Evolutionary conservation across 441 rosid species (phyloP).

Genomic region (Dalechampia spathulata): DNA sequence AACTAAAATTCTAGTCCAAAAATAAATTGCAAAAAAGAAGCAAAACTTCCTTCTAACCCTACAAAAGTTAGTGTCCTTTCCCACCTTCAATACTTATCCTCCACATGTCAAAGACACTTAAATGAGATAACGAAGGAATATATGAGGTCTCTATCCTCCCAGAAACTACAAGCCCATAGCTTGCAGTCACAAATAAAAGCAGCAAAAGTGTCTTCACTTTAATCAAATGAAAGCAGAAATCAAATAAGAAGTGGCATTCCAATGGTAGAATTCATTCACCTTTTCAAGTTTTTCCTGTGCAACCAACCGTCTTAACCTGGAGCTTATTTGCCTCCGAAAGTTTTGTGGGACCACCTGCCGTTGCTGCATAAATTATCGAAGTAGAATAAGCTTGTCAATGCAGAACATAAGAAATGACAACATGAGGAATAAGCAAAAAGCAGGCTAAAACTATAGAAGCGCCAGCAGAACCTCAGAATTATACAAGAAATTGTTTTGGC

Average conservation of each 20-base stretch:
- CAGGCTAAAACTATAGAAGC: not conserved
- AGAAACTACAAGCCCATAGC: too few relatives aligned
- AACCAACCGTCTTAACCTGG: slow-evolving; percentile 56
- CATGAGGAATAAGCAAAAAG: not conserved
- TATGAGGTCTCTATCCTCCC: too few relatives aligned
- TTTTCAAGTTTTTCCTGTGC: slow-evolving; percentile 52
- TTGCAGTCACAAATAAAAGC: too few relatives aligned
- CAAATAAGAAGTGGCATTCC: not conserved
- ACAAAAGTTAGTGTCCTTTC: too few relatives aligned
- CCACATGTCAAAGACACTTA: too few relatives aligned
- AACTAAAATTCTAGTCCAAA: not conserved
- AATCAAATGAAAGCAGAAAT: not conserved
- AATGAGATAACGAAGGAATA: too few relatives aligned
- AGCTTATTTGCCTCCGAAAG: slow-evolving; percentile 44
- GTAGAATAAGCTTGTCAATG: slow-evolving; percentile 4
- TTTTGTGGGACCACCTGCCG: slow-evolving; percentile 46
- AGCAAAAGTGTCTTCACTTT: not conserved
- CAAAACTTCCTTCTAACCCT: too few relatives aligned
- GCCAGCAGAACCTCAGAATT: too few relatives aligned
- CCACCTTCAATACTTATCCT: too few relatives aligned
- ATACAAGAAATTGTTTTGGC: too few relatives aligned
- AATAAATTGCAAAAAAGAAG: not conserved
- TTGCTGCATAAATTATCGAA: slow-evolving; percentile 34
- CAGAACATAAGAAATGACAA: not conserved
- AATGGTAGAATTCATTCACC: slow-evolving; percentile 26